These are phyloP conservation scores for Haematococcus lacustris DNA, from an alignment of 139 green algal species.

Conservation along the genomic window DNA sequence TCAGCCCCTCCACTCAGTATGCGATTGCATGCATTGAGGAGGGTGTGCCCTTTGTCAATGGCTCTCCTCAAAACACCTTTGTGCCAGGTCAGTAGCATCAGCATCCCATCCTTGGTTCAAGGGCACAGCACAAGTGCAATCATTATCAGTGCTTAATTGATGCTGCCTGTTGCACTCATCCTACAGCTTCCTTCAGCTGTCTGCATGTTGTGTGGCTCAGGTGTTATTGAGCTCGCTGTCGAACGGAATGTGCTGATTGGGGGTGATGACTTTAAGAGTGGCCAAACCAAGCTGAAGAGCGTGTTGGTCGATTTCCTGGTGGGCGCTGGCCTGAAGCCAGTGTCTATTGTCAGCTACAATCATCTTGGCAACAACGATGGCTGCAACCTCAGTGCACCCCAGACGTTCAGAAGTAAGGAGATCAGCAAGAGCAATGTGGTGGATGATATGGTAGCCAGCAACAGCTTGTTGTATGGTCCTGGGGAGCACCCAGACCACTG, in stretches of 20 bases:
- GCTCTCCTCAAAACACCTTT: conserved; percentile 94
- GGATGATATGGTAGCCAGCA: conserved; percentile 96
- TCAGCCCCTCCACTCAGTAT: conserved; percentile 93
- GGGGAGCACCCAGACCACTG: conserved; percentile 97
- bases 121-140: too few species aligned
- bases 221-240: conserved; percentile 72
- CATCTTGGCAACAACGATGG: conserved; percentile 99
- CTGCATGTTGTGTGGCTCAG: too few species aligned
- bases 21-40: conserved; percentile 88
- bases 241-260: conserved; percentile 82
- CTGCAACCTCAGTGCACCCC: conserved; percentile 91
- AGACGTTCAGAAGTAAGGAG: conserved; percentile 76
- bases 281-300: conserved; percentile 96
- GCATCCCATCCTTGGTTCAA: too few species aligned
- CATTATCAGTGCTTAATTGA: too few species aligned
- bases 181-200: too few species aligned
- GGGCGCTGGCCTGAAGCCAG: conserved; percentile 96
- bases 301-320: conserved; percentile 98
- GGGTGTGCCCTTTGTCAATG: conserved; percentile 96
- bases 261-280: conserved; percentile 98
- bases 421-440: conserved; percentile 98
- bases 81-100: conserved; percentile 47
- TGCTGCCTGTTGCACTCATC: too few species aligned
- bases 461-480: conserved; percentile 86
- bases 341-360: conserved; percentile 97